A percentile compares a stretch with the other conserved stretches of the same genome.
Conservation (phyloP, 805 yeast genomes). For the Metahyphopichia silvanorum region DNA sequence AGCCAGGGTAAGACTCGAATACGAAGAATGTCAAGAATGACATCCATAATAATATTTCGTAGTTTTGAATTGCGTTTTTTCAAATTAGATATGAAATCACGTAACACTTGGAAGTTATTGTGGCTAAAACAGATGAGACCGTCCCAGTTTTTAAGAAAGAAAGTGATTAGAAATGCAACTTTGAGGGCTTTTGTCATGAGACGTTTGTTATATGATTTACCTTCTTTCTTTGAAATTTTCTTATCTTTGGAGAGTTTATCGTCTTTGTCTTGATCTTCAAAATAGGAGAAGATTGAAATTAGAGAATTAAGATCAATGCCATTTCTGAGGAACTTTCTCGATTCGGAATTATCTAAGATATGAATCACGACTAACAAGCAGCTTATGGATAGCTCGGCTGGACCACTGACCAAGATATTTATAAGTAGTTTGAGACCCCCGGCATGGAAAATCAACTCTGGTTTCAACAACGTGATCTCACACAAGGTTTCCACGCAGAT, state of each 20-base stretch:
- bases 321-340: constrained; percentile 52
- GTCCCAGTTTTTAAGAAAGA: constrained; percentile 66
- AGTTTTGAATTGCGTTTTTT: constrained; percentile 52
- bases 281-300: constrained; percentile 69
- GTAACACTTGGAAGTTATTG: constrained; percentile 52
- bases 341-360: constrained; percentile 54
- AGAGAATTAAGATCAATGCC: constrained; percentile 63
- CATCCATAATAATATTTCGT: constrained; percentile 64
- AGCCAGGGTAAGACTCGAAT: constrained; percentile 59
- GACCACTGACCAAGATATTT: constrained; percentile 39
- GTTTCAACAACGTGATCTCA: constrained; percentile 35
- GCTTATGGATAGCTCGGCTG: constrained; percentile 11
- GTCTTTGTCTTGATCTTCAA: constrained; percentile 28
- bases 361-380: constrained; percentile 39
- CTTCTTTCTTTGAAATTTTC: constrained; percentile 6
- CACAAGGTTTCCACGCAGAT: constrained; percentile 43
- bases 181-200: constrained; percentile 56
- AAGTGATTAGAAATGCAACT: constrained; percentile 55
- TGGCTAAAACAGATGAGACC: constrained; percentile 69
- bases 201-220: constrained; percentile 1
- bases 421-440: constrained; percentile 52
- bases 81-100: constrained; percentile 59
- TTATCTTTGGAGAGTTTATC: constrained; percentile 10
- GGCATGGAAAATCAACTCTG: constrained; percentile 43
- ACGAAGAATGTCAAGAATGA: constrained; percentile 64